Percentiles rank a stretch among this genome's conserved stretches.
Conservation (phyloP, 116 monocot species). For the Phalaenopsis hybrid region DNA sequence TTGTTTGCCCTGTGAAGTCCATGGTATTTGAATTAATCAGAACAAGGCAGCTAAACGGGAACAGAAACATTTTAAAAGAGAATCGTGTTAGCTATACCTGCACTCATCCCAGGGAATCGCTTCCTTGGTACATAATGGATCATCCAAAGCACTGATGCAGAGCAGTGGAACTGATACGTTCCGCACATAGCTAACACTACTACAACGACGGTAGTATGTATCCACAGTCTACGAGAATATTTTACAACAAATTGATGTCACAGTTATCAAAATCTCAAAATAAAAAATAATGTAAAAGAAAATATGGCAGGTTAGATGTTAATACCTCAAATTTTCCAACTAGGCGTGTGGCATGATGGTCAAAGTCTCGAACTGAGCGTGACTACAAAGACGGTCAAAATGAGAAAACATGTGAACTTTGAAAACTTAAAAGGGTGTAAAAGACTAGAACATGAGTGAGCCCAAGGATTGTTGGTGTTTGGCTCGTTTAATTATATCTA, state of each 20-base stretch:
- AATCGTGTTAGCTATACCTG: slow-evolving; percentile 32
- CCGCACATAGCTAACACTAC: slow-evolving; percentile 60
- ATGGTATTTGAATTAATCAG: neutral
- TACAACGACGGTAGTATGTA: slow-evolving; percentile 77
- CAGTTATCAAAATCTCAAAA: neutral
- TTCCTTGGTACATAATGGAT: slow-evolving; percentile 91
- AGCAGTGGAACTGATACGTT: slow-evolving; percentile 72
- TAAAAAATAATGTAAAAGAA: neutral
- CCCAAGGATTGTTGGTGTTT: too few relatives aligned
- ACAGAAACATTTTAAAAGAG: neutral
- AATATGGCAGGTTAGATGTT: neutral
- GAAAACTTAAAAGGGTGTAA: too few relatives aligned
- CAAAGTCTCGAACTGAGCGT: slow-evolving; percentile 77
- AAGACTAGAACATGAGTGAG: too few relatives aligned
- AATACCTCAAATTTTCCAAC: slow-evolving; percentile 86
- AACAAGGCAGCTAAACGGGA: neutral
- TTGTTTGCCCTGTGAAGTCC: slow-evolving; percentile 52
- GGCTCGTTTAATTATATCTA: too few relatives aligned
- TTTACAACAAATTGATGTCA: neutral
- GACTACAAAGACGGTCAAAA: slow-evolving; percentile 37
- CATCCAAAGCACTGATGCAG: slow-evolving; percentile 89
- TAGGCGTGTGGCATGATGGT: slow-evolving; percentile 74
- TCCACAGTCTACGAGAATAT: slow-evolving; percentile 69
- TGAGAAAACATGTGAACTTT: neutral
- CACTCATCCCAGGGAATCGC: slow-evolving; percentile 99